A percentile compares a stretch with the other conserved stretches of the same genome.
These are phyloP conservation scores for Parasitella parasitica DNA, from an alignment of 371 early-diverging fungal genomes.

Conservation along the genomic window DNA sequence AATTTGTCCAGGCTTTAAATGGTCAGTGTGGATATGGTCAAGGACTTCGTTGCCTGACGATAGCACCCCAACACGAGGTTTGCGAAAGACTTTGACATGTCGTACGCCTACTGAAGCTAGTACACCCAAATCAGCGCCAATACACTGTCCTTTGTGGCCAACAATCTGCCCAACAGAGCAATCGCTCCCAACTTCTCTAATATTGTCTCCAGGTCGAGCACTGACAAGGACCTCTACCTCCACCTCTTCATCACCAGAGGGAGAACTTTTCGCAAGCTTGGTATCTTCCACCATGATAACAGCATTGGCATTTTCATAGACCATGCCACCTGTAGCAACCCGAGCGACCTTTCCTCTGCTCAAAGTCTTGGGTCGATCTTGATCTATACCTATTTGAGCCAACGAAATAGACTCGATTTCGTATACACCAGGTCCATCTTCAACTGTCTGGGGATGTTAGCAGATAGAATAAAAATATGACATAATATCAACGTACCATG, in stretches of 20 bases:
- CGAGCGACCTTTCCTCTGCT: slow-evolving; percentile 67
- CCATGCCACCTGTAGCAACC: slow-evolving; percentile 86
- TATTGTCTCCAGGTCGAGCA: slow-evolving; percentile 56
- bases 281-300: slow-evolving; percentile 96
- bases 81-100: slow-evolving; percentile 61
- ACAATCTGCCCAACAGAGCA: slow-evolving; percentile 61
- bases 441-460: slow-evolving; percentile 36
- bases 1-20: slow-evolving; percentile 65
- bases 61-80: slow-evolving; percentile 79
- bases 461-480: not conserved
- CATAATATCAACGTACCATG: slow-evolving; percentile 49
- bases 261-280: slow-evolving; percentile 53
- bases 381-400: slow-evolving; percentile 45
- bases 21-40: slow-evolving; percentile 47
- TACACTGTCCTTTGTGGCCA: slow-evolving; percentile 53
- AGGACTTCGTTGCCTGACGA: slow-evolving; percentile 91
- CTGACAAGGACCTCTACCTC: slow-evolving; percentile 53
- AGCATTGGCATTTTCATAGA: slow-evolving; percentile 81
- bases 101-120: slow-evolving; percentile 76
- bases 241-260: slow-evolving; percentile 62
- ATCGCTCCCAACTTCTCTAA: slow-evolving; percentile 83
- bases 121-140: slow-evolving; percentile 74
- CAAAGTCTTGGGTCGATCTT: slow-evolving; percentile 23
- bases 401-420: slow-evolving; percentile 62
- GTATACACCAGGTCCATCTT: slow-evolving; percentile 81